Evolutionary conservation across 1,139 yeast genomes (phyloP).

Genomic region (Ogataea hybrid): DNA sequence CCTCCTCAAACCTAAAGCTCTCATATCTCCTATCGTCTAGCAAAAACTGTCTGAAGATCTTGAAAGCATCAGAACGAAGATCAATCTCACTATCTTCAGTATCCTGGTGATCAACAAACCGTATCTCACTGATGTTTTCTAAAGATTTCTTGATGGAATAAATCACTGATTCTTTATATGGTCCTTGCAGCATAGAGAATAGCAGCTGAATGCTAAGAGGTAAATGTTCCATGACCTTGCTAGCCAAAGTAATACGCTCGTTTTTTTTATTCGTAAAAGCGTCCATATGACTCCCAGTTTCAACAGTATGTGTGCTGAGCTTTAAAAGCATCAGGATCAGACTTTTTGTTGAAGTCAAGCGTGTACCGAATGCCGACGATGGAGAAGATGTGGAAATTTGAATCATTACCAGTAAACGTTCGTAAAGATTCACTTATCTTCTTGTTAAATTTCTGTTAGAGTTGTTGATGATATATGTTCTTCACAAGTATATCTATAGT

Average conservation of each 20-base stretch:
- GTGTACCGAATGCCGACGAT: no score
- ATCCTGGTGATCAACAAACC: conserved; percentile 2
- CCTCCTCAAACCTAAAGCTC: not conserved
- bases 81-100: conserved; percentile 4
- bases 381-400: no score
- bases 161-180: not conserved
- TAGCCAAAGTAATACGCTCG: not conserved
- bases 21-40: not conserved
- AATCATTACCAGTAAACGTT: no score
- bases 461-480: no score
- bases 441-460: no score
- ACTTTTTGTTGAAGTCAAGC: no score
- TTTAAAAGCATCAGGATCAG: not conserved
- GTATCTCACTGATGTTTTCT: not conserved
- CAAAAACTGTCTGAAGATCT: not conserved
- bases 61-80: conserved; percentile 2
- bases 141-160: not conserved
- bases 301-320: not conserved
- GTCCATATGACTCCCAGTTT: no score
- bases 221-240: not conserved
- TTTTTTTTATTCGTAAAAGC: not conserved
- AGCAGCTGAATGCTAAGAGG: not conserved
- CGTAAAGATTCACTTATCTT: no score
- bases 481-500: not conserved
- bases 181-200: conserved; percentile 3